Evolutionary conservation across 1,284 basidiomycete genomes (phyloP), one percentile per base, ranked within the genome.

Genomic region (Coniophora puteana): DNA sequence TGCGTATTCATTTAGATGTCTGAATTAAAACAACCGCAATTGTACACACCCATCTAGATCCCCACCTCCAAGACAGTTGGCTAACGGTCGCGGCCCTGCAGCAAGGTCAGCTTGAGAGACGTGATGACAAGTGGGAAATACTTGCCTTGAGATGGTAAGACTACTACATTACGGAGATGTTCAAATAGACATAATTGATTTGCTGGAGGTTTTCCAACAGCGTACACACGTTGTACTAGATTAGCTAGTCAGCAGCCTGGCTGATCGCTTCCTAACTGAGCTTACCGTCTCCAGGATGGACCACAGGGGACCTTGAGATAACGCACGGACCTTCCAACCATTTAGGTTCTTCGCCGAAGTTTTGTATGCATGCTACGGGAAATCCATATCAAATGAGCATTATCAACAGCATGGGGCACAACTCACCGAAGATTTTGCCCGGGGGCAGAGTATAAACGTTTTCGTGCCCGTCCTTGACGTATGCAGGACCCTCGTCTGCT

Each of bases 401-500:
- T 23, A 13, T 36, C 17, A 30, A 25, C 37, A 41, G 30, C 13
- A 14, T 38, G 18, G 20, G 12, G 33, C 7, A 5, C n/a, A 3
- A 50, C 61, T 49, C 52, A 83, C 83, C 84, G 49, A 75, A 87
- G 5, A 87, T 79, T 46, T 81, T 61, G 1, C 71, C 74, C 45
- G 72, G 68, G 4, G 58, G 55, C 14, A 86, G 54, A n/a, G 50
- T 64, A 49, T 66, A 82, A 1, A 84, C 73, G 45, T 81, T 69
- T 32, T 72, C 54, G 31, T 62, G 52, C 1, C 76, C 80, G 10
- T 60, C 64, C 10, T 53, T 52, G 41, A 63, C 61, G 48, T 88
- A 83, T 1, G 75, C 71, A 3, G 76, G 72, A 2, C 83, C 83
- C 62, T 89, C 87, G 53, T 89, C 87, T 5, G 83, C 82, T n/a